Base-by-base conservation (phyloP, 352 stramenopile species). In the Phytophthora megakarya region DNA sequence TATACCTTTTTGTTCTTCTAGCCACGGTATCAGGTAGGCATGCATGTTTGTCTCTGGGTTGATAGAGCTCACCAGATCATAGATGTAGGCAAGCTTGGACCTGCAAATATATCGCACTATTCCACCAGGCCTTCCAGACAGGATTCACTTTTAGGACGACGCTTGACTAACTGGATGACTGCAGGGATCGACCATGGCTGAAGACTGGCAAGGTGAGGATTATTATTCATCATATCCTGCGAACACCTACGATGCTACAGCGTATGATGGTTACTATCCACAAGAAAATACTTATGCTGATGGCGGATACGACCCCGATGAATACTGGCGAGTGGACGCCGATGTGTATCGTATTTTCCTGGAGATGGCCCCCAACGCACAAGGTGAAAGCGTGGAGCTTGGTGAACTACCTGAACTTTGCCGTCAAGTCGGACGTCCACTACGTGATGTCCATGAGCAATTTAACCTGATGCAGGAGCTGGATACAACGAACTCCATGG, bases 401-500 rank as follows among this genome's bases (percentile, higher is more conserved):
- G 45, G 70, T 9, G 74, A 85, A 26, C 70, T 90, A n/a, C 65
- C 68, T 25, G 72, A 85, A 30, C 67, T 87, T 35, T 90, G 81
- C 38, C 52, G 44, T 18, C 66, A 65, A 28, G 75, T 86, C 43
- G 65, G 64, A 1, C 68, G 73, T 10, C 61, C 76, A 10, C 33
- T 88, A 4, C 74, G 66, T 19, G 76, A 85, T 40, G 74, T 80
- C 2, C 64, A 67, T 42, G 76, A 90, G 50, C 70, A 79, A 15
- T 55, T 64, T 30, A 72, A 64, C 2, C 65, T 88, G 19, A 77
- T 90, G 76, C 61, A 46, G 19, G 73, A 80, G 45, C 69, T 92
- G 28, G 81, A 92, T 53, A 82, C 75, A 42, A 74, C 72, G 9
- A 88, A 86, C 56, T 54, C 71, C 15, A 89, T 92, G 81, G 37